Base-by-base conservation (phyloP, 2,329 filamentous ascomycete species). In the Calonectria naviculata region DNA sequence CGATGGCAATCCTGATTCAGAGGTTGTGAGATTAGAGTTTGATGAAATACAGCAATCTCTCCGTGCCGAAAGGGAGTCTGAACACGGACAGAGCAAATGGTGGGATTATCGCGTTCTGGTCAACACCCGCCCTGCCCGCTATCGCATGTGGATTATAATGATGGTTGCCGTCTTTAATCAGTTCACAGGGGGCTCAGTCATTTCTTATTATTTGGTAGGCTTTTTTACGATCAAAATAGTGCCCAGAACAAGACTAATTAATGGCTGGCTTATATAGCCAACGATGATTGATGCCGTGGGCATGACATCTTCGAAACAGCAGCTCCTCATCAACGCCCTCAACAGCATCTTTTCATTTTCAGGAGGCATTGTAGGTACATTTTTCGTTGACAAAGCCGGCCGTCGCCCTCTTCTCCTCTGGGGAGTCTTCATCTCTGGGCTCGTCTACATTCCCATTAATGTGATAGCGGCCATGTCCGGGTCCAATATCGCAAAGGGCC, bases 21-120 rank as follows among this genome's bases (percentile, higher is more conserved):
- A 34, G 17, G 42, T 68, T 1, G 60, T 60, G 15, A 54, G 29
- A 4, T 29, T 68, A 2, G 67, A 68, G 15, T 26, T 52, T 26
- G 60, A 68, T 10, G 60, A 68, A 49, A 68, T 68, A 12, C 46
- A 68, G 46, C 13, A 64, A 13, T 56, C 46, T 24, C 31, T 49
- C 5, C 34, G 52, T 7, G 7, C 31, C 6, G 52, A 58, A 36
- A 38, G 31, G 15, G 31, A 58, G 13, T 58, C 52, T 24, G 52
- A 58, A 26, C 13, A 58, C 34, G 52, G 52, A 17, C 31, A 17
- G 31, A 58, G 52, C 7, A 58, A 31, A 13, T 61, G 56, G 44
- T 67, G 42, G 54, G 56, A 67, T 58, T 67, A 61, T 44, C 54
- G 56, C 17, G n/a, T 49, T 21, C 31, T 68, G 34, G 34, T 68